These are phyloP conservation scores for Gentiana dahurica DNA, from an alignment of 257 asterid species.

Conservation along the genomic window DNA sequence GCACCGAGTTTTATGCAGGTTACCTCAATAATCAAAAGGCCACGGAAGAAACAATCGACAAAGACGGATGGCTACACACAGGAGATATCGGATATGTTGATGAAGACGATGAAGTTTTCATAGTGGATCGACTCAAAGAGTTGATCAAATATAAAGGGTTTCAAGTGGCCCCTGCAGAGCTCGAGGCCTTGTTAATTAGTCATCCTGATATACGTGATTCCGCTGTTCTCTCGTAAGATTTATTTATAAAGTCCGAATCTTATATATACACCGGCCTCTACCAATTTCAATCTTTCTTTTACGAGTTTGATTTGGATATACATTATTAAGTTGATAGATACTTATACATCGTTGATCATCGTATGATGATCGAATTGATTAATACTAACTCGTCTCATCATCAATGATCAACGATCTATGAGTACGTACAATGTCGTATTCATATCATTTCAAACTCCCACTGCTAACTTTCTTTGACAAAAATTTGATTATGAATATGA, in stretches of 20 bases:
- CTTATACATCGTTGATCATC: no score
- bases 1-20: slow-evolving; percentile 9
- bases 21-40: slow-evolving; percentile 29
- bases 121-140: slow-evolving; percentile 32
- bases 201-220: slow-evolving; percentile 26
- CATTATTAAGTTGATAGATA: no score
- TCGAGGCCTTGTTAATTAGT: slow-evolving; percentile 27
- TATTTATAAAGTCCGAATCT: not conserved
- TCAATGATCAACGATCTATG: no score
- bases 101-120: slow-evolving; percentile 24
- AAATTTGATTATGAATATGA: no score
- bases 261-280: no score
- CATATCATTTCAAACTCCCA: no score
- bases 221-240: slow-evolving; percentile 32
- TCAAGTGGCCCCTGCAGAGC: slow-evolving; percentile 17
- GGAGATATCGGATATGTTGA: slow-evolving; percentile 15
- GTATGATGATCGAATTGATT: no score
- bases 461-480: no score
- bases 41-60: slow-evolving; percentile 21
- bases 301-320: not conserved
- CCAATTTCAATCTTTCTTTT: no score
- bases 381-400: no score
- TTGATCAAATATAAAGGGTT: slow-evolving; percentile 23
- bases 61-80: slow-evolving; percentile 28
- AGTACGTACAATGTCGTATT: no score